These are phyloP conservation scores for Spathaspora gorwiae DNA, from an alignment of 805 yeast genomes.

Conservation along the genomic window DNA sequence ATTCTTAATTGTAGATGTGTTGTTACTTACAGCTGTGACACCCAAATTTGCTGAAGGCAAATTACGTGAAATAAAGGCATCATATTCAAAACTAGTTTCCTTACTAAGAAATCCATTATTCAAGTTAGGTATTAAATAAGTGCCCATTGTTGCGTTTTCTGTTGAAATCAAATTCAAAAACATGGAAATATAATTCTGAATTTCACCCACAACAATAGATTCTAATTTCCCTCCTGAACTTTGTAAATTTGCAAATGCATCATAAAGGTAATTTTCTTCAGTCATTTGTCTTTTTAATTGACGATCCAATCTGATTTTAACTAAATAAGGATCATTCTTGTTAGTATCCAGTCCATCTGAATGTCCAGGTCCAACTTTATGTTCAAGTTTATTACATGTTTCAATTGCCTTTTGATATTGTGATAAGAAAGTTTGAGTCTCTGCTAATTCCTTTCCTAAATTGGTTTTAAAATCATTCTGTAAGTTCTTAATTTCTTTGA, in stretches of 20 bases:
- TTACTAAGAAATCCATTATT: constrained; percentile 56
- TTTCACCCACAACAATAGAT: constrained; percentile 77
- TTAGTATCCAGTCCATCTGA: background rate
- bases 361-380: constrained; percentile 12
- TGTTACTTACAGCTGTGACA: constrained; percentile 21
- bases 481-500: constrained; percentile 78
- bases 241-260: constrained; percentile 83
- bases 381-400: constrained; percentile 44
- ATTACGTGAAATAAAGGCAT: constrained; percentile 70
- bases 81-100: constrained; percentile 86
- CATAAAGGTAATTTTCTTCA: constrained; percentile 84
- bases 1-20: constrained; percentile 21
- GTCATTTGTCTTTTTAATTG: constrained; percentile 72
- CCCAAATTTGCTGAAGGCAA: constrained; percentile 29
- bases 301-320: constrained; percentile 66
- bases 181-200: constrained; percentile 74
- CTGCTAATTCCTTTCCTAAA: constrained; percentile 54
- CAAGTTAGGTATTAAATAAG: constrained; percentile 59
- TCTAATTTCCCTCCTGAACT: constrained; percentile 83
- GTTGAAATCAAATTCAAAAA: constrained; percentile 69
- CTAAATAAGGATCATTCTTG: constrained; percentile 74
- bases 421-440: constrained; percentile 36
- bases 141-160: constrained; percentile 69
- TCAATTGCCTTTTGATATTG: constrained; percentile 62
- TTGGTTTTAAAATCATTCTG: constrained; percentile 81